Evolutionary conservation across 768 basidiomycete genomes (phyloP).

Genomic region (Boletus reticulatus): DNA sequence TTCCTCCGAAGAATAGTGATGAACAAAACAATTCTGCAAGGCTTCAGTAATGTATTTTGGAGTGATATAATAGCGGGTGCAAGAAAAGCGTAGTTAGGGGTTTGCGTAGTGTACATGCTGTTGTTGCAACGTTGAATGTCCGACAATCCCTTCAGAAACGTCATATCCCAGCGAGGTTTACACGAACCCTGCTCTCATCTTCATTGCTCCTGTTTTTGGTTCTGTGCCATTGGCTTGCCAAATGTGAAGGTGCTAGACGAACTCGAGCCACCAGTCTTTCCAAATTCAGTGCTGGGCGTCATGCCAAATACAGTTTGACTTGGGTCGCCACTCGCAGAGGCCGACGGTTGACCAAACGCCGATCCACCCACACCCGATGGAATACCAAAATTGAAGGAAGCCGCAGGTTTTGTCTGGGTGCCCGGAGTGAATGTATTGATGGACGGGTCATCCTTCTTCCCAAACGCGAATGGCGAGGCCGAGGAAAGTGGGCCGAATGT

Average conservation of each 20-base stretch:
- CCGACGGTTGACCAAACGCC: conserved; percentile 9
- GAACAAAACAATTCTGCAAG: background rate
- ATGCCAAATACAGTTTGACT: conserved; percentile 14
- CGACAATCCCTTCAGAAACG: background rate
- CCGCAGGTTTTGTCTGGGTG: conserved; percentile 29
- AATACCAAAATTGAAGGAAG: conserved; percentile 20
- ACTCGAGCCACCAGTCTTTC: conserved; percentile 16
- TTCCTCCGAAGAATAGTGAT: background rate
- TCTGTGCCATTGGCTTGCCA: conserved; percentile 28
- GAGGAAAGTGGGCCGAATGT: conserved; percentile 9
- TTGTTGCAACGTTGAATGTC: background rate
- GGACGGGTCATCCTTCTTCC: conserved; percentile 11
- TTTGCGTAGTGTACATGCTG: conserved; percentile 18
- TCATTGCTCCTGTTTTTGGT: conserved; percentile 35
- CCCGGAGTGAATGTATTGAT: conserved; percentile 1
- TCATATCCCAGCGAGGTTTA: background rate
- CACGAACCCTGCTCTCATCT: background rate
- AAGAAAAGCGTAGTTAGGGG: conserved; percentile 1
- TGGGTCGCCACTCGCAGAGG: conserved; percentile 3
- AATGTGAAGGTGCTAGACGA: conserved; percentile 21
- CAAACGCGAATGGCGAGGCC: conserved; percentile 12
- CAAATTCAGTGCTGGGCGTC: conserved; percentile 32
- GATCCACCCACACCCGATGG: conserved; percentile 5
- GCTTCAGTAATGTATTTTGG: background rate
- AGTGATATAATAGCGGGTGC: background rate